Base-by-base conservation (phyloP, 352 stramenopile genomes). In the Stephanocyclus meneghinianus region DNA sequence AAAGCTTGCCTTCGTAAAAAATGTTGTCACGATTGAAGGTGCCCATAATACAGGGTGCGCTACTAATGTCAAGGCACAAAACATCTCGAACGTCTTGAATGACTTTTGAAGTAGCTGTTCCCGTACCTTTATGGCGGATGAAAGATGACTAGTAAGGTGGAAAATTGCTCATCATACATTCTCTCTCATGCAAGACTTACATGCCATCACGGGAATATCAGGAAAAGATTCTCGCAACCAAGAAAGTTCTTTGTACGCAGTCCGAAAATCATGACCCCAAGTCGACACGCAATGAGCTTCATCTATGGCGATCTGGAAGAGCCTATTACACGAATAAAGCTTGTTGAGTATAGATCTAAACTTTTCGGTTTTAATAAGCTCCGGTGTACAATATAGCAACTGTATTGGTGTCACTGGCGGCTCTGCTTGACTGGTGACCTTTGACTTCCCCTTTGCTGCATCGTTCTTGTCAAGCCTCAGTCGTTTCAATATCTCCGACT, bases 251-350 rank as follows among this genome's bases (percentile, higher is more conserved):
- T 95, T 90, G 88, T 99, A 99, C 73, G 98, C 97, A 67, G 96
- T 97, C 30, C 97, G 37, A 71, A 91, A 93, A 76, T 92, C 83
- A 83, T 92, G 84, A 61, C 87, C 88, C 84, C 87, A 93, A 57
- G 97, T 94, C 67, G 92, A 97, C 61, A 99, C 94, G 85, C 97
- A 99, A 78, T 99, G 97, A 56, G 93, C 94, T 81, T 97, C 95
- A 77, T 99, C 97, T n/a, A 99, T 93, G 7, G 99, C 96, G 87
- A 99, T 98, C 40, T 97, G 91, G 40, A 94, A 92, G 7, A 99
- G 84, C 16, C 95, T 86, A 0, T 91, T 80, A 32, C 91, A 57
- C 53, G 80, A 61, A 65, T 93, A 66, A 10, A 97, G 74, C 61
- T 97, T 85, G 61, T 87, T 89, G 29, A 98, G 79, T 48, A 95